phyloP scores from a whole-genome alignment of 2,329 filamentous ascomycete genomes.

The Pestalotiopsis sp. region DNA sequence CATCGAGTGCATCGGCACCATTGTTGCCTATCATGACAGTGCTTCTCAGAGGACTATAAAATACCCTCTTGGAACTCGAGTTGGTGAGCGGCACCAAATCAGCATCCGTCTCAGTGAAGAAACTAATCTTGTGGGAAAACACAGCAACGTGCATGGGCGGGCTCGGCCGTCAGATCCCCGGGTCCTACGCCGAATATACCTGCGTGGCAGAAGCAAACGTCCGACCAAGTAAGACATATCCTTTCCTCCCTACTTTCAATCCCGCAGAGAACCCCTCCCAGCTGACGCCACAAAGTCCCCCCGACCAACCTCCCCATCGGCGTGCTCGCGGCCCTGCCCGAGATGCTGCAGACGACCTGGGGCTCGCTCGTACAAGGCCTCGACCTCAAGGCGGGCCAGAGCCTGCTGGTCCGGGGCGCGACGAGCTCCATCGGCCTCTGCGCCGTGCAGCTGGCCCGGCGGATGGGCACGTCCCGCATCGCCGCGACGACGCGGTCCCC shows the following conservation, averaged over 20 bases:
- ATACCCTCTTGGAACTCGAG: constrained; percentile 41
- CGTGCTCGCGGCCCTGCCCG: constrained; percentile 46
- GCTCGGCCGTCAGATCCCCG: constrained; percentile 48
- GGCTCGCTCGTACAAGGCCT: constrained; percentile 44
- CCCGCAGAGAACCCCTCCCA: too few species aligned
- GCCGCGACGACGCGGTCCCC: constrained; percentile 41
- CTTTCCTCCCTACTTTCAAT: not conserved
- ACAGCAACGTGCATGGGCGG: constrained; percentile 53
- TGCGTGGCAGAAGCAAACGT: constrained; percentile 44
- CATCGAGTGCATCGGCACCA: constrained; percentile 47
- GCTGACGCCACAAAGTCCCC: constrained; percentile 22
- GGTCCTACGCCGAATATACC: constrained; percentile 52
- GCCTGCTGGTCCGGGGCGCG: constrained; percentile 50
- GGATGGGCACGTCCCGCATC: constrained; percentile 39
- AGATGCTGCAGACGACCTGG: constrained; percentile 55
- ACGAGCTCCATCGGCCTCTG: constrained; percentile 51
- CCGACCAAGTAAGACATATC: constrained; percentile 21
- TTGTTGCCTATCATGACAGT: constrained; percentile 36
- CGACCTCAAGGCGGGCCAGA: constrained; percentile 40
- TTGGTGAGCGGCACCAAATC: constrained; percentile 28
- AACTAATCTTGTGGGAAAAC: too few species aligned
- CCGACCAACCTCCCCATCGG: constrained; percentile 29
- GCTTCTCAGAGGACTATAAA: constrained; percentile 27
- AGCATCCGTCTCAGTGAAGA: too few species aligned
- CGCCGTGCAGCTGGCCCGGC: constrained; percentile 46